Conservation (phyloP, 148 eudicot species). For the Bassia scoparia region DNA sequence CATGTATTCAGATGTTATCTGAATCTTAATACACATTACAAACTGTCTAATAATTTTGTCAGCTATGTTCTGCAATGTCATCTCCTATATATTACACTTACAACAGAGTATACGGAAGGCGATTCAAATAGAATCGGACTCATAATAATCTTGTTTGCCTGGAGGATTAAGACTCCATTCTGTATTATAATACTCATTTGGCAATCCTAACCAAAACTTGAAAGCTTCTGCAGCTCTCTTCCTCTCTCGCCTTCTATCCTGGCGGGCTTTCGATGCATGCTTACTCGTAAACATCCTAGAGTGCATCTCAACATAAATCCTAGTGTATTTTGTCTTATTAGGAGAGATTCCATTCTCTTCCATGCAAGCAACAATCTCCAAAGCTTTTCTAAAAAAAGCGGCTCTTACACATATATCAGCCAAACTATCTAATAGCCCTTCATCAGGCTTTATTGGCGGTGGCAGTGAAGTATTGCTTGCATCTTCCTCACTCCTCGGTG, state of each 20-base stretch:
- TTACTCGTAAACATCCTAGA: conserved; percentile 97
- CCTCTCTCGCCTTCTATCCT: conserved; percentile 73
- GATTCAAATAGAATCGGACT: conserved; percentile 21
- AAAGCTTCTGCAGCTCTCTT: conserved; percentile 97
- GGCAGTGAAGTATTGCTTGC: conserved; percentile 28
- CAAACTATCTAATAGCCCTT: conserved; percentile 69
- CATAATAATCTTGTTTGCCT: conserved; percentile 36
- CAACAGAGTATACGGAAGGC: neutral
- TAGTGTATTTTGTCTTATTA: conserved; percentile 74
- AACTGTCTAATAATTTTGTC: neutral
- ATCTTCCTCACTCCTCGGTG: conserved; percentile 30
- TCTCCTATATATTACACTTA: neutral
- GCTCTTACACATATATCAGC: conserved; percentile 96
- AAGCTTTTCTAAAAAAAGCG: conserved; percentile 86
- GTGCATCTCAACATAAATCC: conserved; percentile 97
- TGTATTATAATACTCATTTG: conserved; percentile 74
- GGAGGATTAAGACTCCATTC: conserved; percentile 70
- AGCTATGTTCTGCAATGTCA: neutral
- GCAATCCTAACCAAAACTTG: conserved; percentile 94
- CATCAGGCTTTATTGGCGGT: conserved; percentile 64
- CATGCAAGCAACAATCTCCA: conserved; percentile 98
- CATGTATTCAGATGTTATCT: neutral
- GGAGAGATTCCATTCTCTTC: conserved; percentile 85
- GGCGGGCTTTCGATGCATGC: conserved; percentile 90
- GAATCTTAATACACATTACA: conserved; percentile 8